Percentiles rank a stretch among this genome's conserved stretches.
These are phyloP conservation scores for Sorghum bicolor DNA, from an alignment of 176 grass and related monocot species.

Conservation along the genomic window DNA sequence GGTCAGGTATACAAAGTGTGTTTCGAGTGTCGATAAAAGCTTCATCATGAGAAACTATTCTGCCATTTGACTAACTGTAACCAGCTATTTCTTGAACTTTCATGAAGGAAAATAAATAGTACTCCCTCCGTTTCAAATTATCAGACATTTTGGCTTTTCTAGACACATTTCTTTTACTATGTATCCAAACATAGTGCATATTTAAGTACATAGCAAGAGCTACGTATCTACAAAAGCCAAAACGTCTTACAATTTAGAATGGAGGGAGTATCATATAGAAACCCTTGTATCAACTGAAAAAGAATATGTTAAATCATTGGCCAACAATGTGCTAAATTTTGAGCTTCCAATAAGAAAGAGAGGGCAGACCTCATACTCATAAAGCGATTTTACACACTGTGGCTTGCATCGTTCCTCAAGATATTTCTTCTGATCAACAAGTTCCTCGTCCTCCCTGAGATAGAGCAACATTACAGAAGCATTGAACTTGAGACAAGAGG, in stretches of 20 bases:
- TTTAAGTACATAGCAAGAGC: no score
- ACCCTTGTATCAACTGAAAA: background rate
- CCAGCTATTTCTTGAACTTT: background rate
- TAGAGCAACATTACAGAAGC: background rate
- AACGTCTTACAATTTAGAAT: background rate
- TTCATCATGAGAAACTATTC: background rate
- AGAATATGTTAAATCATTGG: background rate
- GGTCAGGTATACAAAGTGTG: background rate
- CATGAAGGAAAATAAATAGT: background rate
- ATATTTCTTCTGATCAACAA: slow-evolving; percentile 58
- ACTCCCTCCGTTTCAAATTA: no score
- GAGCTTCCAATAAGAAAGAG: background rate
- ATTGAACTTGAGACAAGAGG: background rate
- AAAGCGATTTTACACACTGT: slow-evolving; percentile 58
- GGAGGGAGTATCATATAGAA: background rate
- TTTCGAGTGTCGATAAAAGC: background rate
- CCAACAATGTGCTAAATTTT: background rate
- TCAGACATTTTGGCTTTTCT: no score
- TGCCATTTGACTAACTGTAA: background rate
- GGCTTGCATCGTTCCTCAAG: slow-evolving; percentile 71
- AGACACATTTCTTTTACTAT: no score
- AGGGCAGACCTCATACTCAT: slow-evolving; percentile 48
- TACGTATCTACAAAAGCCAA: no score
- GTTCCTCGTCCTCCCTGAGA: slow-evolving; percentile 57
- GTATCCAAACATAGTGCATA: no score